phyloP scores from a whole-genome alignment of 2,329 filamentous ascomycete species.

The Penicillium sp. region DNA sequence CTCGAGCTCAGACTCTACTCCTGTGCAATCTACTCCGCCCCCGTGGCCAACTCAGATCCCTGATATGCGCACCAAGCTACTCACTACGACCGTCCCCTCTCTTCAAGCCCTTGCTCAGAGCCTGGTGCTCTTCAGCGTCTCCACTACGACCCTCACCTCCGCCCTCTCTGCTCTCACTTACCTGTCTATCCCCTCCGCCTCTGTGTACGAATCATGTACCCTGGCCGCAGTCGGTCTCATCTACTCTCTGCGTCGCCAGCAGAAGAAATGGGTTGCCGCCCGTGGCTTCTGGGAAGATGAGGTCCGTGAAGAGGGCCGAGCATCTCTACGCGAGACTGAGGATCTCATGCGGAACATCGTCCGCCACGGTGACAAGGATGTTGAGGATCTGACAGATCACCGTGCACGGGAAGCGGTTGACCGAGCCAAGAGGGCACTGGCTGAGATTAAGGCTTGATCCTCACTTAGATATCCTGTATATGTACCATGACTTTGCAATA shows the following conservation, averaged over 20 bases:
- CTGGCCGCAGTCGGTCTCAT: slow-evolving; percentile 60
- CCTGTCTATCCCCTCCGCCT: slow-evolving; percentile 52
- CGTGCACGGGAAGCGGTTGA: slow-evolving; percentile 47
- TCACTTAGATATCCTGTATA: slow-evolving; percentile 16
- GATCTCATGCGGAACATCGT: slow-evolving; percentile 50
- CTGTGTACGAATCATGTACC: slow-evolving; percentile 58
- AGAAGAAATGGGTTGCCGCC: slow-evolving; percentile 58
- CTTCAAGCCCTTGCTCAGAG: slow-evolving; percentile 72
- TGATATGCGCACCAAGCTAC: slow-evolving; percentile 65
- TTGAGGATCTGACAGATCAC: slow-evolving; percentile 38
- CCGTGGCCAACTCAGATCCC: slow-evolving; percentile 76
- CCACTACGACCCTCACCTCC: slow-evolving; percentile 65
- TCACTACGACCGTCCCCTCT: slow-evolving; percentile 65
- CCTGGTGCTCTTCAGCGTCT: slow-evolving; percentile 72
- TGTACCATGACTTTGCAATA: slow-evolving; percentile 18
- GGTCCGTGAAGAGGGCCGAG: slow-evolving; percentile 57
- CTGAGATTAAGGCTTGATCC: slow-evolving; percentile 29
- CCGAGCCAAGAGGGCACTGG: slow-evolving; percentile 49
- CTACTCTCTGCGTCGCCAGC: slow-evolving; percentile 57
- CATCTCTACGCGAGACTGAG: slow-evolving; percentile 56
- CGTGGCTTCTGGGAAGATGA: slow-evolving; percentile 53
- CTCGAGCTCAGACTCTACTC: slow-evolving; percentile 5
- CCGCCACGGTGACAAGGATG: slow-evolving; percentile 42
- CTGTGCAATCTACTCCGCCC: slow-evolving; percentile 9
- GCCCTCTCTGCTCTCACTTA: slow-evolving; percentile 58